phyloP scores from a whole-genome alignment of 2,329 filamentous ascomycete genomes.

The Arthroderma sp. region DNA sequence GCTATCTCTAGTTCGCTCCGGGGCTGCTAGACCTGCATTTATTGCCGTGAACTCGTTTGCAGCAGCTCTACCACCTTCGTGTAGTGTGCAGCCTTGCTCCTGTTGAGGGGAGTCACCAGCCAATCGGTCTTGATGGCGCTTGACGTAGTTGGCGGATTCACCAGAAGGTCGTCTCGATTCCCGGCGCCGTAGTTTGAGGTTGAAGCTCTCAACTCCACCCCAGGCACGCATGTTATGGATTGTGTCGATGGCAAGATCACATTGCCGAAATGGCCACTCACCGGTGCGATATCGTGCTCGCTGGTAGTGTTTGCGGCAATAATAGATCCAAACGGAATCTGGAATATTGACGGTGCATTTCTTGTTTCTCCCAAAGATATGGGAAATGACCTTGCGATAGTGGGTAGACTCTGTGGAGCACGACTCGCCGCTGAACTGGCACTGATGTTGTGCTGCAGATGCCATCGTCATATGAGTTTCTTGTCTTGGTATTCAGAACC shows the following conservation, averaged over 20 bases:
- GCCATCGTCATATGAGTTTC: not conserved
- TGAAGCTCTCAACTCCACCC: constrained; percentile 48
- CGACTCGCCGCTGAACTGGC: constrained; percentile 12
- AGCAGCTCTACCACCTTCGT: no score
- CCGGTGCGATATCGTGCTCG: constrained; percentile 54
- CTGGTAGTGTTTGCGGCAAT: constrained; percentile 75
- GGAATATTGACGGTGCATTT: constrained; percentile 59
- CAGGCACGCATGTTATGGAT: constrained; percentile 50
- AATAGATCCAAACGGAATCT: constrained; percentile 56
- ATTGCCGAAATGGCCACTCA: constrained; percentile 47
- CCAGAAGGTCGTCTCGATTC: constrained; percentile 27
- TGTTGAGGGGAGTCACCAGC: no score
- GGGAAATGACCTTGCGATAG: constrained; percentile 62
- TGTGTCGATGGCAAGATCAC: constrained; percentile 50
- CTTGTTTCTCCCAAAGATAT: constrained; percentile 76
- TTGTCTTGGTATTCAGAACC: no score
- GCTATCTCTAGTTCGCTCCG: no score
- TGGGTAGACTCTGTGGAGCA: constrained; percentile 27
- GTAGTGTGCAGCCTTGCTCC: no score
- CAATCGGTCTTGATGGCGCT: no score
- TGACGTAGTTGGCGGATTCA: not conserved
- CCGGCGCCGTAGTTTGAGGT: constrained; percentile 50
- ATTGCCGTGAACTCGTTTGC: no score
- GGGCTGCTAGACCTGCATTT: no score
- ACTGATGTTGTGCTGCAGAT: constrained; percentile 1